These are phyloP conservation scores for Diaporthe vexans DNA, from an alignment of 2,329 filamentous ascomycete genomes.

Conservation along the genomic window DNA sequence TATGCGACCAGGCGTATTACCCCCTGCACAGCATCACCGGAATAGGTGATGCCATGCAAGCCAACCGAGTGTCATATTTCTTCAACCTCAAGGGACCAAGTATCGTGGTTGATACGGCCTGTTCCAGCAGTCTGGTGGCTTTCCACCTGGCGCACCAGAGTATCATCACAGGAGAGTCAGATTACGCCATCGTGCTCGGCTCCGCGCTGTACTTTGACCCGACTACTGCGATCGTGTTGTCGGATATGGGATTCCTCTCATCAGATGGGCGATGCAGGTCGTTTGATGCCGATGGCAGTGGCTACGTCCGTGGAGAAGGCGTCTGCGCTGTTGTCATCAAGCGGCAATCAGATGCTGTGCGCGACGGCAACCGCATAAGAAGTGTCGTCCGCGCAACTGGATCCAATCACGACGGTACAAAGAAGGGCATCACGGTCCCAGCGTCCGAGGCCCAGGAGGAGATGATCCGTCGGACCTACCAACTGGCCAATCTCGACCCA, in stretches of 20 bases:
- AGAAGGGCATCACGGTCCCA: constrained; percentile 55
- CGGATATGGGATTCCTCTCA: constrained; percentile 55
- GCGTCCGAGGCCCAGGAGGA: constrained; percentile 64
- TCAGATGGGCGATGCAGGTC: constrained; percentile 54
- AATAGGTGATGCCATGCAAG: constrained; percentile 51
- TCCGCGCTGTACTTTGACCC: constrained; percentile 53
- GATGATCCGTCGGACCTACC: constrained; percentile 43
- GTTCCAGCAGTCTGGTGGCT: constrained; percentile 57
- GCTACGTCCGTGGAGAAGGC: constrained; percentile 67
- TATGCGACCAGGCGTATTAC: constrained; percentile 14
- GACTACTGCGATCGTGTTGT: constrained; percentile 51
- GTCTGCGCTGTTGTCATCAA: constrained; percentile 58
- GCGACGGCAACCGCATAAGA: constrained; percentile 56
- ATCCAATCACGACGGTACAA: constrained; percentile 57
- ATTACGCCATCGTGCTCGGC: constrained; percentile 52
- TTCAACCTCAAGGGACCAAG: constrained; percentile 58
- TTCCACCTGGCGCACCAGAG: constrained; percentile 56
- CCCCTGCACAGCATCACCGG: constrained; percentile 48
- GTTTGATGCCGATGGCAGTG: constrained; percentile 61
- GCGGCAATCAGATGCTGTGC: constrained; percentile 56
- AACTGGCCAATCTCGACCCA: constrained; percentile 36
- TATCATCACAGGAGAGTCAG: constrained; percentile 49
- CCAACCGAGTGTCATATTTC: constrained; percentile 58
- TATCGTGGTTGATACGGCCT: constrained; percentile 61
- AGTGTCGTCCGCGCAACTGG: constrained; percentile 52